Base-by-base conservation (phyloP, 805 yeast species). In the Metschnikowia hibisci region DNA sequence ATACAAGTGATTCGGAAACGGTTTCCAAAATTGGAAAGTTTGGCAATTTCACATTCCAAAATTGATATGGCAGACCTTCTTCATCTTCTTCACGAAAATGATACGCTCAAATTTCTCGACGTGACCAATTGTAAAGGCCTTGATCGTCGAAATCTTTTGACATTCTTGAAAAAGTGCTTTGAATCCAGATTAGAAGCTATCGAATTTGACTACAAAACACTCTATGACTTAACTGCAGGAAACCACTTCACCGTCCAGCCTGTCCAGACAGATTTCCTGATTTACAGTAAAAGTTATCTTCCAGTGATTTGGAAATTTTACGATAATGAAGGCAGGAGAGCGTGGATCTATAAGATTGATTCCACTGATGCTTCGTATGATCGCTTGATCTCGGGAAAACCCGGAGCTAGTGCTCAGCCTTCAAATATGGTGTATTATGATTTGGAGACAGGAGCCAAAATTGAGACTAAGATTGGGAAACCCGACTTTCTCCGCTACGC, bases 261-360 rank as follows among this genome's bases (percentile, higher is more conserved):
- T 2, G 50, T 57, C 4, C 66, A 58, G 33, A 59, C 61, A 4
- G 61, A 66, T 4, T 64, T 62, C 48, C 44, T 50, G 30, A 48
- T 59, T 29, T 54, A 56, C 35, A 44, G 43, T 34, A 56, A 58
- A n/a, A 45, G 51, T 7, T 48, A 43, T 14, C 52, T 58, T 10
- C 67, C 72, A 8, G 61, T 58, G 41, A 56, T 66, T 1, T 78
- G 82, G 82, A 75, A 71, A 52, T 67, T 69, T 44, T 75, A 67
- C 55, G 81, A 77, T 51, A 74, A 77, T 44, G 81, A 79, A 51
- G 95, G 95, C 4, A 71, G 96, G 47, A 72, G 96, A 47, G 82
- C 87, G 10, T 88, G 96, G 96, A 60, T 88, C 13, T 83, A 80
- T 61, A 78, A 74, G 55, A 63, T 69, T 16, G 54, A 56, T 13